Conservation (phyloP, 2,329 filamentous ascomycete genomes). For the Westerdykella ornata region DNA sequence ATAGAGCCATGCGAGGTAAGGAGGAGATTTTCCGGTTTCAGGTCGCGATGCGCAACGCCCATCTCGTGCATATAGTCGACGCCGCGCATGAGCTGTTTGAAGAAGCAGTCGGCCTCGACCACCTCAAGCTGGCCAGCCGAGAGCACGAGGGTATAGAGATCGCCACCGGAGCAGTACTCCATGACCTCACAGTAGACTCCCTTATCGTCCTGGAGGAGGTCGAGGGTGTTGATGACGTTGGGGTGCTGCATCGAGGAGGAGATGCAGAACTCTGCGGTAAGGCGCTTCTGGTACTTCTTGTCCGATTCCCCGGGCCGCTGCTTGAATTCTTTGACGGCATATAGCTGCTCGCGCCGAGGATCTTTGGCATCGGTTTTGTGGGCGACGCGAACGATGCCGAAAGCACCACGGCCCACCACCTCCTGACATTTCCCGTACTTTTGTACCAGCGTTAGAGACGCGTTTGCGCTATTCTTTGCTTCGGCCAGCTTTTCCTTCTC, state of each 20-base stretch:
- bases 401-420: slow-evolving; percentile 89
- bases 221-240: slow-evolving; percentile 95
- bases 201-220: slow-evolving; percentile 90
- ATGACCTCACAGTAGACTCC: slow-evolving; percentile 98
- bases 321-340: slow-evolving; percentile 96
- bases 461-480: slow-evolving; percentile 71
- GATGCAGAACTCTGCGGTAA: slow-evolving; percentile 97
- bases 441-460: slow-evolving; percentile 74
- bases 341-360: slow-evolving; percentile 73
- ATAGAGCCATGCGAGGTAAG: slow-evolving; percentile 86
- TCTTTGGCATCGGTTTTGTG: slow-evolving; percentile 87
- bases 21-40: slow-evolving; percentile 94
- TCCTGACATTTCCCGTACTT: slow-evolving; percentile 99
- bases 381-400: slow-evolving; percentile 94
- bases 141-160: slow-evolving; percentile 88
- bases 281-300: slow-evolving; percentile 95
- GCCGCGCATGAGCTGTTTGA: slow-evolving; percentile 98
- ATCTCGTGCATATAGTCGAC: slow-evolving; percentile 99
- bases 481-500: slow-evolving; percentile 70
- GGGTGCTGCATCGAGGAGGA: slow-evolving; percentile 93
- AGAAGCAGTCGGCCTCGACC: slow-evolving; percentile 91
- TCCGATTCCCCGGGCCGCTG: slow-evolving; percentile 88
- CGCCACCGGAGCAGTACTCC: slow-evolving; percentile 96
- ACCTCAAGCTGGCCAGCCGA: slow-evolving; percentile 88
- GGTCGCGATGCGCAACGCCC: slow-evolving; percentile 93